A percentile compares a stretch with the other conserved stretches of the same genome.
These are phyloP conservation scores for Talaromyces sp. DNA, from an alignment of 2,329 filamentous ascomycete species.

Conservation along the genomic window DNA sequence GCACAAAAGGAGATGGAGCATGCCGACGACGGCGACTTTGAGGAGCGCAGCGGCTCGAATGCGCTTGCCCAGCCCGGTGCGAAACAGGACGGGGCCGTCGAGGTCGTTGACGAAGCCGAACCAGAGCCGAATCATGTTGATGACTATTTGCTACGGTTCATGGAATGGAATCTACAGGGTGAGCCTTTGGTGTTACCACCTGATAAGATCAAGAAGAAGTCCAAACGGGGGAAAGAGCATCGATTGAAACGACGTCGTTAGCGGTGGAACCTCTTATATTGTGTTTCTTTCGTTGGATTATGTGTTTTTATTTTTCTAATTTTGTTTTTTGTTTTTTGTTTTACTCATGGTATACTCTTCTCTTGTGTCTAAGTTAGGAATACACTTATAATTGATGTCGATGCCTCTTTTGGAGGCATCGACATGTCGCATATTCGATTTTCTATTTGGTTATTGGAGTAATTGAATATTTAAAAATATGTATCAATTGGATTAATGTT, in stretches of 20 bases:
- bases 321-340: slow-evolving; percentile 11
- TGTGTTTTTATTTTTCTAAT: slow-evolving; percentile 10
- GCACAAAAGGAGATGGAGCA: slow-evolving; percentile 84
- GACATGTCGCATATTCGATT: not conserved
- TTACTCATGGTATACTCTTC: slow-evolving; percentile 8
- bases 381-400: not conserved
- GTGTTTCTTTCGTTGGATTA: not conserved
- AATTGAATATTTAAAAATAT: no score
- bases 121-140: slow-evolving; percentile 60
- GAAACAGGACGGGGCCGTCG: slow-evolving; percentile 28
- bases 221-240: slow-evolving; percentile 45
- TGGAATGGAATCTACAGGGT: slow-evolving; percentile 56
- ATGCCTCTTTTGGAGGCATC: not conserved
- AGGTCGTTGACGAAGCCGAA: slow-evolving; percentile 25
- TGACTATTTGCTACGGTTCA: slow-evolving; percentile 68
- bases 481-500: no score
- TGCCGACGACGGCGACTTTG: slow-evolving; percentile 80
- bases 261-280: not conserved
- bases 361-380: slow-evolving; percentile 1
- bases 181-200: slow-evolving; percentile 45
- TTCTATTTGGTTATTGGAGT: no score
- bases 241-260: slow-evolving; percentile 33
- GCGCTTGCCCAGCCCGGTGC: slow-evolving; percentile 26
- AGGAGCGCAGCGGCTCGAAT: slow-evolving; percentile 52
- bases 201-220: slow-evolving; percentile 46